Conservation (phyloP, 2,329 filamentous ascomycete genomes). For the Botrytis medusae region DNA sequence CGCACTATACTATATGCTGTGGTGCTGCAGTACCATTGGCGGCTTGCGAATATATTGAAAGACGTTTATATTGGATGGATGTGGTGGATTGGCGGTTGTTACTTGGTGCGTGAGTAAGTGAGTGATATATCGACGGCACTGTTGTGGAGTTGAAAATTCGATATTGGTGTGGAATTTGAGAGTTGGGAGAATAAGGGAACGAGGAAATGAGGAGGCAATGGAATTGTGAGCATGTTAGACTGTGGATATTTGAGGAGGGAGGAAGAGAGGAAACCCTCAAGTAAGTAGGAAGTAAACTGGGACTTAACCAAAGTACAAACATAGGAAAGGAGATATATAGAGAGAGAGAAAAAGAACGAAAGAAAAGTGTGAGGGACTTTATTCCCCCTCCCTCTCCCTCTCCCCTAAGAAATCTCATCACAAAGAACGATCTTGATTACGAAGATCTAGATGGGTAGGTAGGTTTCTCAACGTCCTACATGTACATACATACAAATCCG, state of each 20-base stretch:
- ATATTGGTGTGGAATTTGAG: background rate
- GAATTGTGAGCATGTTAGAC: background rate
- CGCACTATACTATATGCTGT: background rate
- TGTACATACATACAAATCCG: background rate
- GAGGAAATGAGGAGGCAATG: background rate
- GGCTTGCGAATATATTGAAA: background rate
- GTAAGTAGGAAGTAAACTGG: background rate
- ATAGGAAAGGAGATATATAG: background rate
- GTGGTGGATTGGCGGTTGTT: background rate
- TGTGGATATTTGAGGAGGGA: background rate
- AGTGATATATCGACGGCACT: background rate
- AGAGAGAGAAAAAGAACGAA: background rate
- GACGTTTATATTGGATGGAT: background rate
- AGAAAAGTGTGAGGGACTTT: background rate
- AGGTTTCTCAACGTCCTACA: background rate
- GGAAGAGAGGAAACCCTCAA: background rate
- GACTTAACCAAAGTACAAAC: background rate
- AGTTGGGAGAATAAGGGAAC: too few species aligned
- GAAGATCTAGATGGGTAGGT: background rate
- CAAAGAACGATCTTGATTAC: background rate
- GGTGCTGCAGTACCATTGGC: background rate
- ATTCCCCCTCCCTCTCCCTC: too few species aligned
- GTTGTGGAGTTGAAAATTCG: background rate
- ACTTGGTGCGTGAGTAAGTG: background rate
- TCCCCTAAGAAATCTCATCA: background rate